Evolutionary conservation across 129 eudicot genomes (phyloP), one percentile per base, ranked within the genome.

Genomic region (Arctium lappa): DNA sequence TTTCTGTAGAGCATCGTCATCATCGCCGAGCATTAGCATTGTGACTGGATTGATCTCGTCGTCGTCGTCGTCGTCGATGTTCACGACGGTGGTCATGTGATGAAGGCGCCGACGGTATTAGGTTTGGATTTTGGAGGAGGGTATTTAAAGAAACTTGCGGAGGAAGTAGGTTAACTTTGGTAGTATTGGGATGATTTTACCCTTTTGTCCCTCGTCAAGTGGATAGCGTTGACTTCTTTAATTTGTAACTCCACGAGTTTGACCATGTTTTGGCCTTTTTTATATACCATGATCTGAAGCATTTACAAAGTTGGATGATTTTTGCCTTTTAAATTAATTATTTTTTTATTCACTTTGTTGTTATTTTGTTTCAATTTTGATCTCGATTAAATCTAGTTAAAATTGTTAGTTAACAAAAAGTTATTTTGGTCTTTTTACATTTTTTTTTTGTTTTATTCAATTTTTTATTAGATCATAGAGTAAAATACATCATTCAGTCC

Each of bases 1-100:
- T 38, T 13, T 73, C 15, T 74, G 66, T 82, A 75, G 32, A 42
- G 80, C 33, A 65, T 72, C 76, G 16, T 66, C 68, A 9, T 78
- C 72, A 2, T 32, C 6, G 38, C 84, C 69, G 34, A 77, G 80
- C 65, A 62, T 63, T 6, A 86, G 92, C 83, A 84, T 75, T 8
- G 88, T 81, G 31, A 86, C 76, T 9, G 92, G 90, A 60, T 89
- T 86, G 53, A 84, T 86, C 75, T 89, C 91, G 4, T 68, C 81
- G 85, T 86, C 92, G 4, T 68, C 81, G 85, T 86, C 92, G 32
- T 78, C 68, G 70, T 8, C 81, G 53, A 31, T 10, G 65, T 18
- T 1, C 13, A 33, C 30, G 85, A 18, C 46, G 37, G 82, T 69
- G 78, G 72, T 33, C 84, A 79, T 79, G 69, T 12, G 80, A 70